phyloP scores from a whole-genome alignment of 257 asterid genomes.

The Nicotiana paniculata region DNA sequence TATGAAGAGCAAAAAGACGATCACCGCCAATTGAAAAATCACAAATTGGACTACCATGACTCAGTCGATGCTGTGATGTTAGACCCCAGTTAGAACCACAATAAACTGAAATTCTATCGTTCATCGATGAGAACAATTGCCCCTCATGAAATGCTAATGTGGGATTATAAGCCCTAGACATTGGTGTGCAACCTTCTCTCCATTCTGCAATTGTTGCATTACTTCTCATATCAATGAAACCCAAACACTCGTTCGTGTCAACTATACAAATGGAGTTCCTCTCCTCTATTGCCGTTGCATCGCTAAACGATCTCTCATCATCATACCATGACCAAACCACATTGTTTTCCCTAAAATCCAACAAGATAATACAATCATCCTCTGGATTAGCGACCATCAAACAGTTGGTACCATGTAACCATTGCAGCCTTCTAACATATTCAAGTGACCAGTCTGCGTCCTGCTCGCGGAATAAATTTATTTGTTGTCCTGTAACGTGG shows the following conservation, averaged over 20 bases:
- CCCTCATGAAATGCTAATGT: conserved; percentile 68
- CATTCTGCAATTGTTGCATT: conserved; percentile 42
- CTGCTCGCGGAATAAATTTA: conserved; percentile 23
- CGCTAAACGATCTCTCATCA: conserved; percentile 65
- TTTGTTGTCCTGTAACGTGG: conserved; percentile 59
- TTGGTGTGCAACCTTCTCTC: conserved; percentile 70
- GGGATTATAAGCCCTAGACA: conserved; percentile 71
- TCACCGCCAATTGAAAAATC: conserved; percentile 85
- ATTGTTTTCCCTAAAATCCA: conserved; percentile 57
- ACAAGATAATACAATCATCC: conserved; percentile 49
- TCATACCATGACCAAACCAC: conserved; percentile 89
- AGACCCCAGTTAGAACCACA: conserved; percentile 70
- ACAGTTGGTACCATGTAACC: conserved; percentile 57
- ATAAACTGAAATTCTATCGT: conserved; percentile 63
- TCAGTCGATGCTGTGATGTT: conserved; percentile 53
- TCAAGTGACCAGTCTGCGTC: too few relatives aligned
- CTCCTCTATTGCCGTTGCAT: conserved; percentile 73
- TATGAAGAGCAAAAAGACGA: conserved; percentile 66
- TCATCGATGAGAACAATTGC: conserved; percentile 70
- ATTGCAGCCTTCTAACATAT: conserved; percentile 31
- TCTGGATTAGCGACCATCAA: conserved; percentile 66
- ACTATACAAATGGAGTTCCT: conserved; percentile 52
- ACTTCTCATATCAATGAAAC: conserved; percentile 73
- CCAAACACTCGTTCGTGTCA: conserved; percentile 65
- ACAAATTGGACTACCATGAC: conserved; percentile 68